Base-by-base conservation (phyloP, 2,329 filamentous ascomycete genomes). In the Chalaropsis thielavioides region DNA sequence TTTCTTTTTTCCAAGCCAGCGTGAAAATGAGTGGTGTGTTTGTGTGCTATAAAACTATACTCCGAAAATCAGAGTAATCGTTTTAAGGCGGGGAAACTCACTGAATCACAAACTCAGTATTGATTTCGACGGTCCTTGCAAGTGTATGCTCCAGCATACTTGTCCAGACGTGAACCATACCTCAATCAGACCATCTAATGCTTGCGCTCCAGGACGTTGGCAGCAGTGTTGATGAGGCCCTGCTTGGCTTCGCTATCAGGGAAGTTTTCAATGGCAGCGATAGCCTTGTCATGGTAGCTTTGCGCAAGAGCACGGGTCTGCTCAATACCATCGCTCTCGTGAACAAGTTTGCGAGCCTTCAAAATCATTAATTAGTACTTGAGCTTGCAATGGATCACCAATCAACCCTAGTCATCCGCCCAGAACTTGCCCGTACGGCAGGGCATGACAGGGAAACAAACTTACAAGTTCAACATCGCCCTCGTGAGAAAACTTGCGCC, bases 171-270 rank as follows among this genome's bases (percentile, higher is more conserved):
- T 49, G 22, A 49, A 19, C 46, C 22, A 24, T 49, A 22, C n/a
- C 11, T 13, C 1, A 51, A 5, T 24, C 8, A 24, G 19, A 13
- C 66, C 3, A 17, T 27, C 71, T 80, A 97, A 76, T 96, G 96
- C 74, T 90, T 82, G 72, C 92, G 83, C 76, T 90, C 87, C 78
- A 96, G 84, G 17, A 92, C 91, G 79, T 96, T 96, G 70, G 87
- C 83, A 70, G 91, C 95, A 90, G 97, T 96, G 72, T 96, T 90
- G 58, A 96, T 79, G 49, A 99, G 79, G 0, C 92, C 92, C 38
- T 88, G 83, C 78, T 96, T 97, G 66, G 94, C 94, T 69, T 97
- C 92, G 73, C 91, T 92, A n/a, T 92, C 87, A 6, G 94, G 94
- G 75, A 99, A 96, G 58, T 79, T 77, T 68, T 82, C 81, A 71